Evolutionary conservation across 108 stramenopile species (phyloP), one percentile per base, ranked within the genome.

Genomic region (Cafeteria roenbergensis): DNA sequence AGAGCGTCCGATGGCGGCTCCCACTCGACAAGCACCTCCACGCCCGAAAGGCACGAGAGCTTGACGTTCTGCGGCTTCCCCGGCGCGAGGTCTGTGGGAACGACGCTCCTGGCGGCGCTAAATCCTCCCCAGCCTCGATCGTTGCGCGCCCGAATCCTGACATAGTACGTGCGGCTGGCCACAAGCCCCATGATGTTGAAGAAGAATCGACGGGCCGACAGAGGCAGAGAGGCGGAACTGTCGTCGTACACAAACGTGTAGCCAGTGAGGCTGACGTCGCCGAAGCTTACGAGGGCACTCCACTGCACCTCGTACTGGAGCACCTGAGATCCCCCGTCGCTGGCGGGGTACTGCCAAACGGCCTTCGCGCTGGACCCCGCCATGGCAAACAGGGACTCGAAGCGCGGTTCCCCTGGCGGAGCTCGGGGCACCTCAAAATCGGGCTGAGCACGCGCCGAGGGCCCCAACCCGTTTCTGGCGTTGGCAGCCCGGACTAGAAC

Each of bases 21-120:
- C 88, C 88, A 90, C 34, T 67, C 62, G 34, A 88, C 79, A 31
- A 77, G 56, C 25, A 90, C 76, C n/a, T 88, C 86, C 26, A 72
- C 82, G 37, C 69, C 78, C 34, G 82, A 82, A 1, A 86, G 63
- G 12, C 74, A 66, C 0, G 36, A 35, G 0, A 79, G 53, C 0
- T 34, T 27, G 0, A 61, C 55, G 6, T 48, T 25, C 37, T 70
- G 51, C 0, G 79, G 76, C n/a, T 51, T 52, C 1, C 80, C 80
- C 1, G 82, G 82, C 14, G 75, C 25, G 22, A 55, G 48, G 21
- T 70, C 51, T 22, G 50, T 31, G 14, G 76, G 76, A 25, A 25
- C 59, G 29, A 67, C 72, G 25, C 70, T 69, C 0, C 14, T 3
- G 1, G 80, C 78, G 2, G 58, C 59, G 1, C 76, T 50, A 24